Base-by-base conservation (phyloP, 805 yeast genomes). In the Saccharomycopsis babjevae region DNA sequence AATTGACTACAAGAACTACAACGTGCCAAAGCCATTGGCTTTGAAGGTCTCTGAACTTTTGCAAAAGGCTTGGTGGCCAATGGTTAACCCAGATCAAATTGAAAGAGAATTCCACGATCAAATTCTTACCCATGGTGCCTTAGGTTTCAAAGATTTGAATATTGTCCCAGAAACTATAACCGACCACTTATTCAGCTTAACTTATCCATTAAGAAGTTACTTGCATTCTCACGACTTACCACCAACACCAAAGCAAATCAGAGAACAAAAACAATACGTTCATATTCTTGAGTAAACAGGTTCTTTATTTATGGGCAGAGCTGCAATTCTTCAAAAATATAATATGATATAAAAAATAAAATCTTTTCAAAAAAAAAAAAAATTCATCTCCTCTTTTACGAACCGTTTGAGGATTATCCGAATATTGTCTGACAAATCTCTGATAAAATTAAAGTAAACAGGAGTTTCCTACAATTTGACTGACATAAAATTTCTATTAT, bases 91-190 rank as follows among this genome's bases (percentile, higher is more conserved):
- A 32, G 96, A 89, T 72, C 85, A 84, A 71, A 79, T 86, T 60
- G 87, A 84, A 73, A 83, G 96, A 75, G 83, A 84, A 73, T 78
- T 81, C 68, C 78, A 86, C 62, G 78, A 86, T 73, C 96, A 89
- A 73, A 66, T 66, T 11, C 56, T 57, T 36, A 43, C 52, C 32
- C 69, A 68, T 22, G 77, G 84, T 63, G 88, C 84, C 68, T 78
- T 81, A 36, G 69, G 71, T 16, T 89, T 85, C 72, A 75, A 74
- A 39, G 94, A 89, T 69, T 79, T 89, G 67, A 94, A 89, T 54
- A 83, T 89, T 69, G 76, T 78, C 56, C 81, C 85, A 16, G 83
- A 76, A 63, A 74, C 77, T 62, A 73, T 85, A 56, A 78, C 77
- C 43, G 83, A 80, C 66, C 76, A 75, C 71, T 68, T 80, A 34